Base-by-base conservation (phyloP, 208 protist genomes). In the Herpetomonas samuelpessoai region DNA sequence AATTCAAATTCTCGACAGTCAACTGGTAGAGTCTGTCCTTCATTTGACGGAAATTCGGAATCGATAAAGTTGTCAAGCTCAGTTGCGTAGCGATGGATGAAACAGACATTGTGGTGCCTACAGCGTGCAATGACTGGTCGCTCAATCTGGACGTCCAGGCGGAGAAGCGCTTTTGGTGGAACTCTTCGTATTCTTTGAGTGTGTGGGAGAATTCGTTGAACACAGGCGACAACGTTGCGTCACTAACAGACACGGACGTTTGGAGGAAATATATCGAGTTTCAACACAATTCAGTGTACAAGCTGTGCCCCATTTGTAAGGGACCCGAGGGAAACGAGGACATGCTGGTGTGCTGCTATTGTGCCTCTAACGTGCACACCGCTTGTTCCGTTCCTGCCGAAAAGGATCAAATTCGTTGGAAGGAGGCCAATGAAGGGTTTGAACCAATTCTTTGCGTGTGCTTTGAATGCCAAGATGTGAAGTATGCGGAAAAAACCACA, bases 341-440 rank as follows among this genome's bases (percentile, higher is more conserved):
- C 57, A 77, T 91, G 73, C 81, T 75, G 47, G 50, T 93, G 0
- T 93, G 86, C 48, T 93, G 83, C 56, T 91, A 88, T 57, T 93
- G 86, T 53, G 83, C 74, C 1, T 52, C 44, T 19, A 84, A 77
- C 18, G 76, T 93, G 2, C 86, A 93, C 39, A 27, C 30, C 0
- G 47, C 25, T 0, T 93, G 86, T 55, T 93, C 86, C 4, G 71
- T 65, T 25, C 52, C 56, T 18, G 74, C 83, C 2, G 62, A 65
- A 2, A 25, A 30, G 0, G 65, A 71, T 18, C 82, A 93, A 58
- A 79, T 89, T 12, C 62, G 57, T 3, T 91, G 75, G 58, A 93
- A 93, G 30, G 56, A 70, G 0, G 83, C 83, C 0, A 93, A 93
- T 57, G 68, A 63, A 21, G 50, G 50, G 0, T 89, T 80, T 54